These are phyloP conservation scores for Geotrichum australiense DNA, from an alignment of 1,139 yeast species.

Conservation along the genomic window DNA sequence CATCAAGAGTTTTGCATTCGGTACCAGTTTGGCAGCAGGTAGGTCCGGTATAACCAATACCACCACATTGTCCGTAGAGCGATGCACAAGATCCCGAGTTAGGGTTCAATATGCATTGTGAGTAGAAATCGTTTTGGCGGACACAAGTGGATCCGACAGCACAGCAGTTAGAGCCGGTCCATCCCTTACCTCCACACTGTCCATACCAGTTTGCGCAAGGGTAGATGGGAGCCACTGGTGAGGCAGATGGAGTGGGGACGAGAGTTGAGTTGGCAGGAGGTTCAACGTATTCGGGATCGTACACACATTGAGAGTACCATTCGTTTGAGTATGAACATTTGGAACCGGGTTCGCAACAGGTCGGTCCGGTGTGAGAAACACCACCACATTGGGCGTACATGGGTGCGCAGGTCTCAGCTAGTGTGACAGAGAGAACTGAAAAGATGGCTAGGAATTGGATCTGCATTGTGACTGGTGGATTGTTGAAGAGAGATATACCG, in stretches of 20 bases:
- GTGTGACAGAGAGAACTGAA: not conserved
- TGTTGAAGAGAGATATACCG: too few relatives aligned
- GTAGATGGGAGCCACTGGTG: not conserved
- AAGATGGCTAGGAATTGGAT: not conserved
- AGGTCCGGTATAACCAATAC: slow-evolving; percentile 9
- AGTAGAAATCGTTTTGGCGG: slow-evolving; percentile 4
- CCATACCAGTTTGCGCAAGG: slow-evolving; percentile 17
- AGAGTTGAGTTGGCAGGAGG: not conserved
- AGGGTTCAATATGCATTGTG: slow-evolving; percentile 14
- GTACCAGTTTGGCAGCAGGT: slow-evolving; percentile 17
- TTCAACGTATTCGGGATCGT: slow-evolving; percentile 4
- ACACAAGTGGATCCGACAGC: slow-evolving; percentile 13
- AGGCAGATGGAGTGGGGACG: not conserved
- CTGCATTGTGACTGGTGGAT: too few relatives aligned
- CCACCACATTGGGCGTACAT: slow-evolving; percentile 18
- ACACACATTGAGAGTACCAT: slow-evolving; percentile 16
- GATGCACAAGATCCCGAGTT: not conserved
- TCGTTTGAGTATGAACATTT: slow-evolving; percentile 8
- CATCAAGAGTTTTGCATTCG: slow-evolving; percentile 6
- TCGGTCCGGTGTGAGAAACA: slow-evolving; percentile 13
- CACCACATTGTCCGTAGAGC: slow-evolving; percentile 18
- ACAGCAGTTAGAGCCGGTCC: slow-evolving; percentile 17
- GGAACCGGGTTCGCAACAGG: slow-evolving; percentile 16
- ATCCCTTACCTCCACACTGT: slow-evolving; percentile 18
- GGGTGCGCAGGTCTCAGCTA: slow-evolving; percentile 9